These are phyloP conservation scores for Fusarium armeniacum DNA, from an alignment of 2,329 filamentous ascomycete genomes.

Conservation along the genomic window DNA sequence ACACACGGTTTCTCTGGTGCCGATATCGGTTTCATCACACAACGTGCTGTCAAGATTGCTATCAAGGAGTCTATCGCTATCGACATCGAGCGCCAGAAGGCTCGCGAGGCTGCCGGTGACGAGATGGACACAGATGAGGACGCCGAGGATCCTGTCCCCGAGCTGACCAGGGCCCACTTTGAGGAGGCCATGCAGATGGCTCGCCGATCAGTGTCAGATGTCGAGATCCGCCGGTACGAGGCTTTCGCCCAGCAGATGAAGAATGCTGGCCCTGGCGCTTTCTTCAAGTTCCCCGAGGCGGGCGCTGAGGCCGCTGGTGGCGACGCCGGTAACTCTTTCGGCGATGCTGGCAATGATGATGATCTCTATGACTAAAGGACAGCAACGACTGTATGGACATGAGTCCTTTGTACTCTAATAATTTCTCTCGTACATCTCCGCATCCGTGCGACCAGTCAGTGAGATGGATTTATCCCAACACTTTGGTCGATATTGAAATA, in stretches of 20 bases:
- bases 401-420: slow-evolving; percentile 64
- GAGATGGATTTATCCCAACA: slow-evolving; percentile 45
- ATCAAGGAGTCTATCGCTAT: slow-evolving; percentile 95
- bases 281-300: slow-evolving; percentile 95
- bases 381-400: slow-evolving; percentile 42
- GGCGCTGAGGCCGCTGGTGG: slow-evolving; percentile 73
- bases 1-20: slow-evolving; percentile 99
- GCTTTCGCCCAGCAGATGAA: slow-evolving; percentile 99
- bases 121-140: slow-evolving; percentile 80
- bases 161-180: slow-evolving; percentile 96
- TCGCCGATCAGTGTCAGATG: slow-evolving; percentile 92
- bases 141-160: slow-evolving; percentile 91
- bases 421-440: slow-evolving; percentile 57
- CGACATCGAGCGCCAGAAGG: slow-evolving; percentile 92
- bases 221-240: slow-evolving; percentile 98
- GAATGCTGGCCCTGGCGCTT: slow-evolving; percentile 93
- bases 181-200: slow-evolving; percentile 98
- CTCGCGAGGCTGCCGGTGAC: slow-evolving; percentile 86
- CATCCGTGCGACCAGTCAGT: slow-evolving; percentile 44
- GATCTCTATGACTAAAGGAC: slow-evolving; percentile 89
- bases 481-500: slow-evolving; percentile 50
- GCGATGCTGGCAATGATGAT: slow-evolving; percentile 92
- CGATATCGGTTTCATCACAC: slow-evolving; percentile 98
- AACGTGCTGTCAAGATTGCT: slow-evolving; percentile 98
- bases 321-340: slow-evolving; percentile 76